Evolutionary conservation across 768 basidiomycete species (phyloP).

Genomic region (Auricularia auricula-judae): DNA sequence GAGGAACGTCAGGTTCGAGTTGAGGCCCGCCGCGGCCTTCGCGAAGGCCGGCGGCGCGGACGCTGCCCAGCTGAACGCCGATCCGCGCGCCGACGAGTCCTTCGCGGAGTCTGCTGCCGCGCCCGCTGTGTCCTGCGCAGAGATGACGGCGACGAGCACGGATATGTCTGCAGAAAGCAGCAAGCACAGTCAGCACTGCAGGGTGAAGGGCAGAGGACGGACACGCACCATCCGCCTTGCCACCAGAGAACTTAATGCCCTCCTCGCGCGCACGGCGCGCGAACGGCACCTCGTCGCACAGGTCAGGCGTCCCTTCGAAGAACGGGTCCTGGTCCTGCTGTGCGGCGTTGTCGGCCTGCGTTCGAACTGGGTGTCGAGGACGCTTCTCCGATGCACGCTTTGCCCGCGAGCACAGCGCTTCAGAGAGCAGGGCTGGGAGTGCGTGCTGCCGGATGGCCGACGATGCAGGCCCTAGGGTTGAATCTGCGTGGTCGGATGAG

Average conservation of each 20-base stretch:
- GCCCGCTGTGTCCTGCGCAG: background rate
- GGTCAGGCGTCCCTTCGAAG: background rate
- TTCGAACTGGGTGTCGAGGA: background rate
- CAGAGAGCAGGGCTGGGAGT: slow-evolving; percentile 31
- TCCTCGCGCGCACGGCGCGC: slow-evolving; percentile 66
- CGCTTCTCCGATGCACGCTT: slow-evolving; percentile 26
- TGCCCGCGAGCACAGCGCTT: slow-evolving; percentile 73
- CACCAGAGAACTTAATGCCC: slow-evolving; percentile 63
- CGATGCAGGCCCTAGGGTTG: background rate
- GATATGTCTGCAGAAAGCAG: slow-evolving; percentile 39
- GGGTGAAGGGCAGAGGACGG: slow-evolving; percentile 18
- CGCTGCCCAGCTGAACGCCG: background rate
- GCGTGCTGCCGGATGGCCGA: background rate
- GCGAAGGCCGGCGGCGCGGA: background rate
- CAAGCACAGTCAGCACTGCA: slow-evolving; percentile 2
- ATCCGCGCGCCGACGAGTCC: background rate
- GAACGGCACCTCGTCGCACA: slow-evolving; percentile 62
- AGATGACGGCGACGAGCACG: slow-evolving; percentile 52
- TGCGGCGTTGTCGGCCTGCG: background rate
- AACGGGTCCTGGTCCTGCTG: background rate
- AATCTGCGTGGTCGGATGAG: slow-evolving; percentile 1
- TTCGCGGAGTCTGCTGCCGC: background rate
- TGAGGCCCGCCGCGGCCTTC: background rate
- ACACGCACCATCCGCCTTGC: slow-evolving; percentile 72
- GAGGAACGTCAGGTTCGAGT: background rate